Evolutionary conservation across 352 stramenopile genomes (phyloP).

Genomic region (Globisporangium sylvaticum): DNA sequence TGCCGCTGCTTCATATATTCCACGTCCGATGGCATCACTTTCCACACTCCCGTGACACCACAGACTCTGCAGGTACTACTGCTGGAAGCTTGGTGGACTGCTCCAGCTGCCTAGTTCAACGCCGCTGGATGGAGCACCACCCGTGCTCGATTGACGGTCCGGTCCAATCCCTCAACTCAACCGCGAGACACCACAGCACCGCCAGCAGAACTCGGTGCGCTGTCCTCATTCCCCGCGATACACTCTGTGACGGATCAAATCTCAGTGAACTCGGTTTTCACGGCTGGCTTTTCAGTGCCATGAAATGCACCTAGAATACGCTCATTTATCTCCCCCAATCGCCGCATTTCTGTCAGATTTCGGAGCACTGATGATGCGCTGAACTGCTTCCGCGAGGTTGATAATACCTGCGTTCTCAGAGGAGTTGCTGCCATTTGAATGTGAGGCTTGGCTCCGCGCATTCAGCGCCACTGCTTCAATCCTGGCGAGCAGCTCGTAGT

Average conservation of each 20-base stretch:
- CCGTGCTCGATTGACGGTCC: too few relatives aligned
- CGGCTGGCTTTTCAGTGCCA: background rate
- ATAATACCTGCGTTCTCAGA: background rate
- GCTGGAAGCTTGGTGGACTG: background rate
- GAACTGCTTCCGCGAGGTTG: constrained; percentile 20
- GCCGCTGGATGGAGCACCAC: background rate
- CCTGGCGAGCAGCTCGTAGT: constrained; percentile 37
- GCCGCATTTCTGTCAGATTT: constrained; percentile 13
- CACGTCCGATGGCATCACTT: background rate
- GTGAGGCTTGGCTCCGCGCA: background rate
- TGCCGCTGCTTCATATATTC: background rate
- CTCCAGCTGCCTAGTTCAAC: too few relatives aligned
- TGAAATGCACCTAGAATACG: background rate
- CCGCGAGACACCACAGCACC: too few relatives aligned
- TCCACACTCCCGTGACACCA: background rate
- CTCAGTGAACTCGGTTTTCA: background rate
- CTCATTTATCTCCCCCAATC: background rate
- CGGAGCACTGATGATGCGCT: constrained; percentile 32
- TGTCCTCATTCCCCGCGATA: too few relatives aligned
- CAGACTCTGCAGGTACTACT: too few relatives aligned
- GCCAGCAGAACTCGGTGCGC: too few relatives aligned
- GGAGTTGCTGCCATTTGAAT: background rate
- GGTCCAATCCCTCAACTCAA: too few relatives aligned
- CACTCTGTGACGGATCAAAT: background rate
- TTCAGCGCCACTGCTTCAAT: constrained; percentile 23